These are phyloP conservation scores for Ogataea corticis DNA, from an alignment of 805 yeast species.

Conservation along the genomic window DNA sequence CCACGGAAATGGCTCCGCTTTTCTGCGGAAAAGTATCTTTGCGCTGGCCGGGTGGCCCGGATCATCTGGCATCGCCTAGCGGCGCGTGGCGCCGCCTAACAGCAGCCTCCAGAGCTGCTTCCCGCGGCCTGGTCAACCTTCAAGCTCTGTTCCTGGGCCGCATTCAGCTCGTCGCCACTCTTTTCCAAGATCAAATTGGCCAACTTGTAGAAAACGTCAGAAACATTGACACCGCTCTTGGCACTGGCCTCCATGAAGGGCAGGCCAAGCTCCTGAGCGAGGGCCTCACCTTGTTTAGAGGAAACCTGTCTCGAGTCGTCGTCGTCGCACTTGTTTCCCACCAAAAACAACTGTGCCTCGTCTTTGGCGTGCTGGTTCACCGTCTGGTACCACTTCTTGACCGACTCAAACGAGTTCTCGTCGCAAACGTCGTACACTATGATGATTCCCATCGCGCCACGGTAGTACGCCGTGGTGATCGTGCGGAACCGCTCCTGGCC, in stretches of 20 bases:
- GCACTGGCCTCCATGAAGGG: constrained; percentile 97
- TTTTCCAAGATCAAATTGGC: constrained; percentile 86
- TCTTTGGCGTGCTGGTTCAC: constrained; percentile 96
- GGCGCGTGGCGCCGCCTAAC: constrained; percentile 18
- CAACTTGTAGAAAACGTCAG: constrained; percentile 84
- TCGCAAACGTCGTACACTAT: constrained; percentile 84
- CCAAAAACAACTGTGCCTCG: constrained; percentile 90
- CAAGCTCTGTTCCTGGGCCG: constrained; percentile 24
- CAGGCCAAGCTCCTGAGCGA: constrained; percentile 83
- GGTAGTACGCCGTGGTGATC: constrained; percentile 87
- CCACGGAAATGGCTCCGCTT: no score
- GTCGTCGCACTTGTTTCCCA: constrained; percentile 96
- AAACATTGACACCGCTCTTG: constrained; percentile 88
- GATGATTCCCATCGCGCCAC: constrained; percentile 88
- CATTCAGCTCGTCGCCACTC: constrained; percentile 46
- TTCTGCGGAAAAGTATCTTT: not conserved
- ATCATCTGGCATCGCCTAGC: not conserved
- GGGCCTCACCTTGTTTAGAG: constrained; percentile 84
- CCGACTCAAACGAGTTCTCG: constrained; percentile 88
- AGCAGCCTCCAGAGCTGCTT: constrained; percentile 28
- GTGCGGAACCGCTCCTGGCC: constrained; percentile 97
- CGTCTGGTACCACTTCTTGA: constrained; percentile 93
- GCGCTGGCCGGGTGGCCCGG: not conserved
- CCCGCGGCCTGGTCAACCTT: constrained; percentile 27
- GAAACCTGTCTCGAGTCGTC: constrained; percentile 83